Conservation (phyloP, 345 rosid genomes). For the Draba incana region DNA sequence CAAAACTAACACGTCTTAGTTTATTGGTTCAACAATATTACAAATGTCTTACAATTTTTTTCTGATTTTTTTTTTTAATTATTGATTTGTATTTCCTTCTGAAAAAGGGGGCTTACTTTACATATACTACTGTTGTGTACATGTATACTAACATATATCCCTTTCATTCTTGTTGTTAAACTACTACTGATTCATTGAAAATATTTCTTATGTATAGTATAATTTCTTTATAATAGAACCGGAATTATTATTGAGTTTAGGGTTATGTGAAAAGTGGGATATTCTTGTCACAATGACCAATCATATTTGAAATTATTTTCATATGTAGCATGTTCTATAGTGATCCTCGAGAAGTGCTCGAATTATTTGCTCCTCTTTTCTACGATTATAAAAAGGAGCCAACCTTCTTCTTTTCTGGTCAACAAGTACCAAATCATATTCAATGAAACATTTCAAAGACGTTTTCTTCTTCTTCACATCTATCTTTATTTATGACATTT, state of each 20-base stretch:
- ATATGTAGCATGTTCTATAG: no score
- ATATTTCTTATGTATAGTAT: not conserved
- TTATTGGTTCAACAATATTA: conserved; percentile 38
- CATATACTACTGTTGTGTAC: not conserved
- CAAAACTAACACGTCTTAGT: conserved; percentile 32
- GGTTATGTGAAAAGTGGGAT: no score
- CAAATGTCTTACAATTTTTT: conserved; percentile 31
- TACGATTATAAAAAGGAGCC: not conserved
- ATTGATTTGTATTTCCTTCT: conserved; percentile 26
- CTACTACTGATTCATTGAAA: not conserved
- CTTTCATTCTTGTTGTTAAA: conserved; percentile 9
- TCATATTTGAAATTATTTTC: no score
- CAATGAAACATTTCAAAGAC: no score
- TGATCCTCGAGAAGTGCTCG: no score
- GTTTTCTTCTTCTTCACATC: no score
- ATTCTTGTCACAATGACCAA: no score
- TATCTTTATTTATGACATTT: no score
- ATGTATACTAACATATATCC: conserved; percentile 15
- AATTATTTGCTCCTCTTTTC: not conserved
- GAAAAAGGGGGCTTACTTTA: conserved; percentile 1
- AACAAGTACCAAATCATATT: no score
- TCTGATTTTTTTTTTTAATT: not conserved
- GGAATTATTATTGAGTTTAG: no score
- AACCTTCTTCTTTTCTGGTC: no score
- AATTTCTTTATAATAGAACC: no score